These are phyloP conservation scores for Debaryomyces tyrocola DNA, from an alignment of 805 yeast species.

Conservation along the genomic window DNA sequence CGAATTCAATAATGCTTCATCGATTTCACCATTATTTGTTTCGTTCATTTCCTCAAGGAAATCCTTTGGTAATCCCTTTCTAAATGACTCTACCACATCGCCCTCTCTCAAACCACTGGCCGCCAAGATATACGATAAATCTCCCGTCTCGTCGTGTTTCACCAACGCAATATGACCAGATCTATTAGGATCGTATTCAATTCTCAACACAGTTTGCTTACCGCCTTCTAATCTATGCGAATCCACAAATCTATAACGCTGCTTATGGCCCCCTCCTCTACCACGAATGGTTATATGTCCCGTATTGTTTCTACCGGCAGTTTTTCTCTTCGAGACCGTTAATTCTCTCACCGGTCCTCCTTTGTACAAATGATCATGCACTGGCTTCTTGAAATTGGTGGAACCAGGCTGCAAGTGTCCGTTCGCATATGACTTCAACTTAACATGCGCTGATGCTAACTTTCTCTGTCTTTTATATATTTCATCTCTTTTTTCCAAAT, in stretches of 20 bases:
- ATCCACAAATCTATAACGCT: slow-evolving; percentile 83
- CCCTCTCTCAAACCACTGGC: slow-evolving; percentile 92
- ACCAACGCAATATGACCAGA: slow-evolving; percentile 89
- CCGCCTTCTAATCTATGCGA: slow-evolving; percentile 68
- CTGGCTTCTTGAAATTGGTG: slow-evolving; percentile 85
- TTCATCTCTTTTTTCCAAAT: slow-evolving; percentile 76
- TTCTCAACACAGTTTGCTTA: slow-evolving; percentile 74
- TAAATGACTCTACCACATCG: slow-evolving; percentile 84
- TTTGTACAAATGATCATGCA: slow-evolving; percentile 82
- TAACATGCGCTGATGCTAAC: slow-evolving; percentile 66
- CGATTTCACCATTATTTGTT: slow-evolving; percentile 72
- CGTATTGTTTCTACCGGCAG: slow-evolving; percentile 85
- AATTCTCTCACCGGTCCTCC: slow-evolving; percentile 78
- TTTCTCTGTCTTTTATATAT: slow-evolving; percentile 70
- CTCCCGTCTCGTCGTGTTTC: slow-evolving; percentile 59
- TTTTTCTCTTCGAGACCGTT: slow-evolving; percentile 67
- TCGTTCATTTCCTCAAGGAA: slow-evolving; percentile 68
- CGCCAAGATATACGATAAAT: slow-evolving; percentile 80
- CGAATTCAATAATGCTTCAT: slow-evolving; percentile 86
- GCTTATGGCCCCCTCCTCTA: slow-evolving; percentile 95
- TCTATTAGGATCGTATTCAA: slow-evolving; percentile 95
- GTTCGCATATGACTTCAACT: slow-evolving; percentile 74
- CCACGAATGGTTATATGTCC: slow-evolving; percentile 92
- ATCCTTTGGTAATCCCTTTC: slow-evolving; percentile 81
- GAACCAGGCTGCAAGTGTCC: slow-evolving; percentile 74